Percentiles rank a stretch among this genome's conserved stretches.
Conservation (phyloP, 129 eudicot genomes). For the Artemisia annua region DNA sequence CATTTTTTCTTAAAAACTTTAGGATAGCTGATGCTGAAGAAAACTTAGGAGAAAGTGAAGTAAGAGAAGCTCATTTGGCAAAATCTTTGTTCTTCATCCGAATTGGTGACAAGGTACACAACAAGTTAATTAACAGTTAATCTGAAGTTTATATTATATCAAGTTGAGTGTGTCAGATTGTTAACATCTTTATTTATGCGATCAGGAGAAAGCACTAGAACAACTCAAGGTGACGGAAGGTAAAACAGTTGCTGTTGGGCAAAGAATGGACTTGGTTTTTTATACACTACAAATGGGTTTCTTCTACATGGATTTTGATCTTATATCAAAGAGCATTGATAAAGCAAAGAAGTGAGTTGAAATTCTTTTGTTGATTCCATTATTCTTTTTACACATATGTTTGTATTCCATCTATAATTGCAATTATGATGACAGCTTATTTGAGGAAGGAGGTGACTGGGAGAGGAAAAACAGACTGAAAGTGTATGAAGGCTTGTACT, state of each 20-base stretch:
- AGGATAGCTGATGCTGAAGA: constrained; percentile 98
- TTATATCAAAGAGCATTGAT: constrained; percentile 88
- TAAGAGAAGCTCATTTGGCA: constrained; percentile 96
- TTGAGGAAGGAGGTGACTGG: constrained; percentile 99
- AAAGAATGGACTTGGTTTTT: constrained; percentile 94
- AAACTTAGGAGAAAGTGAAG: constrained; percentile 97
- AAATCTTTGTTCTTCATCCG: constrained; percentile 84
- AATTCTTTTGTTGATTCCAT: constrained; percentile 1
- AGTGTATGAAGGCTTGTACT: constrained; percentile 92
- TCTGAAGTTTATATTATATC: no score
- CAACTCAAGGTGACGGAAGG: constrained; percentile 92
- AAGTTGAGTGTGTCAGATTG: constrained; percentile 9
- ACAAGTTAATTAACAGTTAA: no score
- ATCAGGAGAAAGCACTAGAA: constrained; percentile 83
- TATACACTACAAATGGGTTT: constrained; percentile 84
- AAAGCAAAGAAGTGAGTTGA: constrained; percentile 85
- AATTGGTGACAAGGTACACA: constrained; percentile 68
- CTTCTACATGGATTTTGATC: constrained; percentile 94
- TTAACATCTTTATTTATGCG: background rate
- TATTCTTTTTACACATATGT: background rate
- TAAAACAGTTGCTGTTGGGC: constrained; percentile 97
- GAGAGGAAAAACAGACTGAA: constrained; percentile 96
- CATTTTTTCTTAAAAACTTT: constrained; percentile 4
- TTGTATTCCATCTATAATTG: constrained; percentile 4
- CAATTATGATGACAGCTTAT: constrained; percentile 50